A percentile compares a stretch with the other conserved stretches of the same genome.
phyloP scores from a whole-genome alignment of 306 rosid genomes.

The Hippophae tibetana region DNA sequence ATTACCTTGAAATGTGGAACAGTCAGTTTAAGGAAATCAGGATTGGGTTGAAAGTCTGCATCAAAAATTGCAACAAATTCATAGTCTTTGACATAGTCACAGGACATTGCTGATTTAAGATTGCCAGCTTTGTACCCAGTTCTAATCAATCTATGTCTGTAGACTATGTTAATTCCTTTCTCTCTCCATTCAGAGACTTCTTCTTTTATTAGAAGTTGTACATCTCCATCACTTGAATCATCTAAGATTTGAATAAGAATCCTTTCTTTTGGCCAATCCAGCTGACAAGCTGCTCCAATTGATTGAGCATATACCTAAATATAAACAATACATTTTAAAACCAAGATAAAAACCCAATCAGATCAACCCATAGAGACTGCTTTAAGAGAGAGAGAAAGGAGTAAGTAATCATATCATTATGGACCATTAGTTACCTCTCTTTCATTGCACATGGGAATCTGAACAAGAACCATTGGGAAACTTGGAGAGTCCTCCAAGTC shows the following conservation, averaged over 20 bases:
- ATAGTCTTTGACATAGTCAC: conserved; percentile 80
- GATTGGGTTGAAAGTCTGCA: conserved; percentile 92
- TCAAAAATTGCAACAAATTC: conserved; percentile 90
- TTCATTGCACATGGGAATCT: conserved; percentile 99
- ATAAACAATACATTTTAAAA: not conserved
- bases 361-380: too few relatives aligned
- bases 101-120: conserved; percentile 90
- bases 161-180: conserved; percentile 75
- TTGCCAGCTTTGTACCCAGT: conserved; percentile 97
- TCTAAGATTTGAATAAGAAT: conserved; percentile 81
- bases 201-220: conserved; percentile 65
- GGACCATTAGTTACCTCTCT: conserved; percentile 63
- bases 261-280: conserved; percentile 92
- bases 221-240: conserved; percentile 69
- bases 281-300: conserved; percentile 78
- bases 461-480: conserved; percentile 88
- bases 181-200: conserved; percentile 70
- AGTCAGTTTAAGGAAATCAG: conserved; percentile 78
- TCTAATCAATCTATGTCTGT: conserved; percentile 84
- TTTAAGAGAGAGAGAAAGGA: too few relatives aligned
- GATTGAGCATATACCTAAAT: conserved; percentile 76
- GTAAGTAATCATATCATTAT: not conserved
- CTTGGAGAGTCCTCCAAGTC: conserved; percentile 59
- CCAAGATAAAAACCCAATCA: not conserved
- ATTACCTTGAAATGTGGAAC: conserved; percentile 84